Conservation (phyloP, 2,329 filamentous ascomycete species). For the Talaromyces amestolkiae region DNA sequence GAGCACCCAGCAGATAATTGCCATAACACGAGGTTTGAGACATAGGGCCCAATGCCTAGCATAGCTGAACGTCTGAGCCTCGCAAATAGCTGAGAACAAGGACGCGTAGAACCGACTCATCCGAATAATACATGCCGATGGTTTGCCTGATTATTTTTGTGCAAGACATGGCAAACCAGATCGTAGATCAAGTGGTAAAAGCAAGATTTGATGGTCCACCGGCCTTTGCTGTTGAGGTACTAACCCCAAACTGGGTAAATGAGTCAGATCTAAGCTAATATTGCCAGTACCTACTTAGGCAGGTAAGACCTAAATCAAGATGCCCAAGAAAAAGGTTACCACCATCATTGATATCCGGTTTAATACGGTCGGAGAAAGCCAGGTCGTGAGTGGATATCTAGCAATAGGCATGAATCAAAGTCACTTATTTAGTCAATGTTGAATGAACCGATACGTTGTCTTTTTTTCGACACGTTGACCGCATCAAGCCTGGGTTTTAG, state of each 20-base stretch:
- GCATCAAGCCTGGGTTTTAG: not conserved
- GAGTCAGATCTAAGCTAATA: not conserved
- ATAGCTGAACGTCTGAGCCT: not conserved
- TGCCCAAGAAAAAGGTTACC: not conserved
- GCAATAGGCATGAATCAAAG: not conserved
- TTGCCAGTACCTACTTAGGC: not conserved
- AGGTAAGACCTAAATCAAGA: not conserved
- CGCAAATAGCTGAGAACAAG: not conserved
- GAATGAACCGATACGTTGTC: not conserved
- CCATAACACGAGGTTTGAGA: not conserved
- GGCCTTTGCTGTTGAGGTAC: not conserved
- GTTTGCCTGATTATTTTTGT: not conserved
- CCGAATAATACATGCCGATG: not conserved
- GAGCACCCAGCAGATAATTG: too few relatives aligned
- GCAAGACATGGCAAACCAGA: constrained; percentile 6
- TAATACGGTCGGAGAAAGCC: not conserved
- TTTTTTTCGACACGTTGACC: not conserved
- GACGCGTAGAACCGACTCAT: not conserved
- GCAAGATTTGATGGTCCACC: not conserved
- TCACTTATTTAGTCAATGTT: not conserved
- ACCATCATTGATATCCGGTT: not conserved
- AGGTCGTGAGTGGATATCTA: not conserved
- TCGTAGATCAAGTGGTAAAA: not conserved
- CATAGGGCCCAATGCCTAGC: not conserved
- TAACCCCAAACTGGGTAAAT: not conserved